Conservation (phyloP, 83 land plant genomes). For the Picea engelmannii region DNA sequence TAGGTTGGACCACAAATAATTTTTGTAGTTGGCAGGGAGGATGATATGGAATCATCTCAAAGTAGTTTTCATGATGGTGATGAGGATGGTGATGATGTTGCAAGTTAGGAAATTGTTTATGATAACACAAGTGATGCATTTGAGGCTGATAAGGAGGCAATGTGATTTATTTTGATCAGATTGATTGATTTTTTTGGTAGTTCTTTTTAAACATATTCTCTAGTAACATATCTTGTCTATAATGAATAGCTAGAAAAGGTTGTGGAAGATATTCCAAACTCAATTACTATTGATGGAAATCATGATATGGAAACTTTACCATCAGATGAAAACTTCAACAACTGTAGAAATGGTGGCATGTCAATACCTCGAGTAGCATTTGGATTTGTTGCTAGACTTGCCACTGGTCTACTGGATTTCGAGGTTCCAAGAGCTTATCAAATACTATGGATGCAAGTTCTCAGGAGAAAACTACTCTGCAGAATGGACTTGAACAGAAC, state of each 20-base stretch:
- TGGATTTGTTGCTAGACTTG: constrained; percentile 63
- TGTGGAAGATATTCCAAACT: constrained; percentile 25
- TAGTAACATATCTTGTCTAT: constrained; percentile 1
- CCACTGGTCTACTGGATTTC: constrained; percentile 49
- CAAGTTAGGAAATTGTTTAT: constrained; percentile 87
- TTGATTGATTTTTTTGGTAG: background rate
- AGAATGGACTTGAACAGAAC: background rate
- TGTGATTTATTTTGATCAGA: constrained; percentile 11
- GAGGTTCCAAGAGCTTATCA: constrained; percentile 19
- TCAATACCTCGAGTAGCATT: constrained; percentile 58
- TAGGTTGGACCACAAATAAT: constrained; percentile 89
- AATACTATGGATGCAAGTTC: constrained; percentile 10
- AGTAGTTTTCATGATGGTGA: constrained; percentile 35
- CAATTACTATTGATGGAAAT: background rate
- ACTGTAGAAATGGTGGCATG: constrained; percentile 32
- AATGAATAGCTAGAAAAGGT: background rate
- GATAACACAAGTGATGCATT: constrained; percentile 41
- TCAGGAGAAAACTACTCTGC: background rate
- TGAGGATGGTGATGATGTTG: constrained; percentile 66
- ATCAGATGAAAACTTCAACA: constrained; percentile 28
- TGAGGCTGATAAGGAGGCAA: constrained; percentile 43
- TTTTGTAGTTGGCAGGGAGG: constrained; percentile 81
- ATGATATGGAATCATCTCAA: constrained; percentile 51
- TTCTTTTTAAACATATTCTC: background rate
- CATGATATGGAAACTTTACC: constrained; percentile 18